phyloP scores from a whole-genome alignment of 2,329 filamentous ascomycete genomes.

The Cyphellophora attinorum region DNA sequence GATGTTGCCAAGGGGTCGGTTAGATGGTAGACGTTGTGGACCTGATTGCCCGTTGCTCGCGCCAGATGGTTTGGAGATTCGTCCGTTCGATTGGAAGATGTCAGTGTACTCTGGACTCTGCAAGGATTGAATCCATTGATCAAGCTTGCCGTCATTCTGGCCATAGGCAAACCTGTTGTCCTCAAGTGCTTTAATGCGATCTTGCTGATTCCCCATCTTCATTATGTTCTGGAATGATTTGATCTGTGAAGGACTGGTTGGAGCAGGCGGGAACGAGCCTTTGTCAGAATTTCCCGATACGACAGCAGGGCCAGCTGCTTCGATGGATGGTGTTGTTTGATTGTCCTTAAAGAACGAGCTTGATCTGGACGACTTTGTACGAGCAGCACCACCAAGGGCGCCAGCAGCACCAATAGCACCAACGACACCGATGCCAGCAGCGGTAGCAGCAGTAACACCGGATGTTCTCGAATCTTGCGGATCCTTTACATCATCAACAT shows the following conservation, averaged over 20 bases:
- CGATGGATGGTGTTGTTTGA: neutral
- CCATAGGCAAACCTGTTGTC: constrained; percentile 64
- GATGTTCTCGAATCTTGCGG: neutral
- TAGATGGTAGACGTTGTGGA: constrained; percentile 6
- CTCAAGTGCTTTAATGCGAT: constrained; percentile 66
- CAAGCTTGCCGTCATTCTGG: constrained; percentile 64
- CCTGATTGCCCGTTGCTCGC: constrained; percentile 4
- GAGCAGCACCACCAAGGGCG: no score
- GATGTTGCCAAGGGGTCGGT: constrained; percentile 1
- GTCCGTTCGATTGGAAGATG: constrained; percentile 27
- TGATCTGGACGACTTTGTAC: no score
- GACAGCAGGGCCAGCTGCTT: neutral
- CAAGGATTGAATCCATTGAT: constrained; percentile 40
- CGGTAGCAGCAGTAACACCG: neutral
- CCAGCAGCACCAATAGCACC: neutral
- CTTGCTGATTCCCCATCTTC: constrained; percentile 51
- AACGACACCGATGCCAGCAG: neutral
- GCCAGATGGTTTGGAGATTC: constrained; percentile 7
- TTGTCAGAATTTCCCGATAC: no score
- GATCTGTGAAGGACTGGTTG: neutral
- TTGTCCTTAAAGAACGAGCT: neutral
- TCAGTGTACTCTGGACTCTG: constrained; percentile 43
- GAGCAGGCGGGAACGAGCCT: no score
- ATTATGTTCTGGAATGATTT: constrained; percentile 66
- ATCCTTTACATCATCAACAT: no score